These are phyloP conservation scores for Avicennia marina DNA, from an alignment of 257 asterid species.

Conservation along the genomic window DNA sequence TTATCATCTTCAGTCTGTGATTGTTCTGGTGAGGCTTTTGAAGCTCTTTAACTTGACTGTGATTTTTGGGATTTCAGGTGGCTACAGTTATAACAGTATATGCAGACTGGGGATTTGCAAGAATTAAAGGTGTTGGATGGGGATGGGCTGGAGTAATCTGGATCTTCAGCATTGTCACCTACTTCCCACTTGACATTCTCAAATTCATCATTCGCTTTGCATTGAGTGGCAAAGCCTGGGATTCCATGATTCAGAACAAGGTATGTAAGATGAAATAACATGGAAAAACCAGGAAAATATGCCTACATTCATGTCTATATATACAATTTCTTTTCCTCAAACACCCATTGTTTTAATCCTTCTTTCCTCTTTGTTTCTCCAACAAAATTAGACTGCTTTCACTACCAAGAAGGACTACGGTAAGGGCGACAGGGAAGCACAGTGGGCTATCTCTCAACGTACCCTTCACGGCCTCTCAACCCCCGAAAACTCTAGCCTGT, in stretches of 20 bases:
- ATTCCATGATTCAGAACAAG: slow-evolving; percentile 41
- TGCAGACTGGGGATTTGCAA: slow-evolving; percentile 63
- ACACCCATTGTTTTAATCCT: too few relatives aligned
- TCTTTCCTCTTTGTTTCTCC: background rate
- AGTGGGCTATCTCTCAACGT: slow-evolving; percentile 49
- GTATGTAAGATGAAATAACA: too few relatives aligned
- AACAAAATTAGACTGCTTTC: slow-evolving; percentile 34
- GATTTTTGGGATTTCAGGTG: slow-evolving; percentile 27
- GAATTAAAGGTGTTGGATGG: slow-evolving; percentile 70
- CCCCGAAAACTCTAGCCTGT: slow-evolving; percentile 5
- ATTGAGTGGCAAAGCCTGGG: slow-evolving; percentile 51
- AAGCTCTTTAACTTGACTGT: background rate
- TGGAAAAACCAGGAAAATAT: too few relatives aligned
- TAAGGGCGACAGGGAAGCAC: slow-evolving; percentile 48
- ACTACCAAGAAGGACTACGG: slow-evolving; percentile 46
- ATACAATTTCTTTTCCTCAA: too few relatives aligned
- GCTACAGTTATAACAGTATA: slow-evolving; percentile 65
- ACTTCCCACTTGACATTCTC: slow-evolving; percentile 68
- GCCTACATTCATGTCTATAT: too few relatives aligned
- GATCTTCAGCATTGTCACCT: slow-evolving; percentile 56
- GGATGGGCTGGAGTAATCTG: slow-evolving; percentile 77
- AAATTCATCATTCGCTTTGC: slow-evolving; percentile 50
- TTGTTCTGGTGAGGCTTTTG: too few relatives aligned
- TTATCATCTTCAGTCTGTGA: too few relatives aligned
- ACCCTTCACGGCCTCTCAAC: slow-evolving; percentile 47